These are phyloP conservation scores for Gypsophila paniculata DNA, from an alignment of 179 eudicot species.

Conservation along the genomic window DNA sequence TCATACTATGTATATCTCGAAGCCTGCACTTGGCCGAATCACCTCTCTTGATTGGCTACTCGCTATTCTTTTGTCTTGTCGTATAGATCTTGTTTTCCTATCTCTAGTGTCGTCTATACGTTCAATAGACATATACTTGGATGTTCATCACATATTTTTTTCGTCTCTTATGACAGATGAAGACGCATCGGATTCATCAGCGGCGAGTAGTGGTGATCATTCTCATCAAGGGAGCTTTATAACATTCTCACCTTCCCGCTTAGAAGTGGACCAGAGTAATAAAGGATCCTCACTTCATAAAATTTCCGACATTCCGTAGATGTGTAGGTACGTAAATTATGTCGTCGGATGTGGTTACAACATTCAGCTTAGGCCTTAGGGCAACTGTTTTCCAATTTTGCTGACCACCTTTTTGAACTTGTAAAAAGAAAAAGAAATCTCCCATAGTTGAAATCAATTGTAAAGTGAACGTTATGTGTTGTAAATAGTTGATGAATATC, in stretches of 20 bases:
- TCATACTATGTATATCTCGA: too few species aligned
- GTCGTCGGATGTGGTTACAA: slow-evolving; percentile 14
- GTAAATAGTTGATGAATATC: too few species aligned
- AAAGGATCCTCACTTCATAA: slow-evolving; percentile 28
- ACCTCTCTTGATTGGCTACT: neutral
- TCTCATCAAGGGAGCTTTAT: slow-evolving; percentile 42
- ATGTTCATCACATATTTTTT: slow-evolving; percentile 16
- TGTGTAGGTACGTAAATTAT: neutral
- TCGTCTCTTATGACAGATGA: slow-evolving; percentile 49
- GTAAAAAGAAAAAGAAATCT: too few species aligned
- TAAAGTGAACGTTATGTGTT: neutral
- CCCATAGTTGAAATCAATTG: neutral
- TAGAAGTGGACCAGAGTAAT: slow-evolving; percentile 43
- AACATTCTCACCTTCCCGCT: slow-evolving; percentile 47
- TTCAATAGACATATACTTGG: neutral
- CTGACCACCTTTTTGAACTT: too few species aligned
- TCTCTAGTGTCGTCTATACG: neutral
- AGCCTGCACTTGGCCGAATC: neutral
- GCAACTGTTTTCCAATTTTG: neutral
- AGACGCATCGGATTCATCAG: slow-evolving; percentile 59
- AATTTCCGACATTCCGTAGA: slow-evolving; percentile 8
- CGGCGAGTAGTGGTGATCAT: slow-evolving; percentile 36
- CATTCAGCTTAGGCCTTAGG: neutral
- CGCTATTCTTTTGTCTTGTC: neutral
- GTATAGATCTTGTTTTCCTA: neutral